Conservation (phyloP, 495 filamentous ascomycete species). For the Gamarada debralockiae region DNA sequence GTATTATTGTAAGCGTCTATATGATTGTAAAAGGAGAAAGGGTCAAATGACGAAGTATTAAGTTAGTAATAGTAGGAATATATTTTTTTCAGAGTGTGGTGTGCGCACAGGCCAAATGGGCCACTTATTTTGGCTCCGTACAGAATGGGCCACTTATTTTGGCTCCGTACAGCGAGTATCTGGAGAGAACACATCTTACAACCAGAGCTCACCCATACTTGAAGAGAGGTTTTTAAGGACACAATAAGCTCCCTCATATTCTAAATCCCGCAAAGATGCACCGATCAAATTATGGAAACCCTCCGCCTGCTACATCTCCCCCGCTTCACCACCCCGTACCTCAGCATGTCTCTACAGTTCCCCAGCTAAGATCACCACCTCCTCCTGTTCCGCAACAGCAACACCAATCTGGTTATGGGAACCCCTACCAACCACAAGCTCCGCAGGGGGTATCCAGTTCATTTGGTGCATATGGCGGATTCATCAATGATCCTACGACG, state of each 20-base stretch:
- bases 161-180: no score
- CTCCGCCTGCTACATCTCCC: conserved; percentile 75
- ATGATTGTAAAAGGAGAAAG: not conserved
- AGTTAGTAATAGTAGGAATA: not conserved
- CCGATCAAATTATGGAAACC: conserved; percentile 68
- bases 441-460: conserved; percentile 47
- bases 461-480: conserved; percentile 71
- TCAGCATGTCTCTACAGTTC: conserved; percentile 97
- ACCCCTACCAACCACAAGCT: conserved; percentile 65
- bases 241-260: not conserved
- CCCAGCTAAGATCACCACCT: conserved; percentile 96
- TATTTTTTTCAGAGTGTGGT: no score
- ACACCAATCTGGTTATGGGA: conserved; percentile 67
- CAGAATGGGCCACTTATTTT: no score
- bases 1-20: not conserved
- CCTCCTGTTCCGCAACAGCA: conserved; percentile 75
- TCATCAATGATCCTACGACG: conserved; percentile 94
- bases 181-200: not conserved
- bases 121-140: no score
- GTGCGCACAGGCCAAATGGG: no score
- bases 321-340: conserved; percentile 97
- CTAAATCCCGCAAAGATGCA: conserved; percentile 58
- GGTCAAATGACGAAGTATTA: conserved; percentile 1
- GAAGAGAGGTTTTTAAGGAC: not conserved
- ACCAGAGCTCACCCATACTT: not conserved